A percentile compares a stretch with the other conserved stretches of the same genome.
Evolutionary conservation across 1,284 basidiomycete genomes (phyloP).

Genomic region (Macrocystidia cucumis): DNA sequence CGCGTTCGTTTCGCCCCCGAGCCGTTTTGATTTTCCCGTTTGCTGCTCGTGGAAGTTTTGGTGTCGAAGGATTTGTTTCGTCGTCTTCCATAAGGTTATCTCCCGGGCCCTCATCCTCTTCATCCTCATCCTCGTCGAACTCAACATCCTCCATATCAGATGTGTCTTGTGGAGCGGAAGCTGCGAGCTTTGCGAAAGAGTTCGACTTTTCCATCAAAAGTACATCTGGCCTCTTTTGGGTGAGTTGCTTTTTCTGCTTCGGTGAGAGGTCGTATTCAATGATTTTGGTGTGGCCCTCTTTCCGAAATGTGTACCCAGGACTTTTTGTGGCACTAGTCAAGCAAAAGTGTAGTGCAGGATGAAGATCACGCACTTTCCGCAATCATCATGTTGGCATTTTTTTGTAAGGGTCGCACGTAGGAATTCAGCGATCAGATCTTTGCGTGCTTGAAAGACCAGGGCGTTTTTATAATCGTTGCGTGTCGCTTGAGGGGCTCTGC

Average conservation of each 20-base stretch:
- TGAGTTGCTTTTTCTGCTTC: slow-evolving; percentile 70
- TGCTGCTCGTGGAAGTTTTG: slow-evolving; percentile 52
- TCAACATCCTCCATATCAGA: slow-evolving; percentile 34
- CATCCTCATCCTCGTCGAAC: slow-evolving; percentile 29
- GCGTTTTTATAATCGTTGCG: slow-evolving; percentile 88
- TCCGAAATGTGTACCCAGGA: slow-evolving; percentile 82
- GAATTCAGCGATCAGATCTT: slow-evolving; percentile 80
- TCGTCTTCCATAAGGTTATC: slow-evolving; percentile 26
- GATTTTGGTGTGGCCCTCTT: slow-evolving; percentile 92
- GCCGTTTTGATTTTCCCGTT: slow-evolving; percentile 72
- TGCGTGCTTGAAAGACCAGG: slow-evolving; percentile 84
- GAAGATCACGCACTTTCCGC: slow-evolving; percentile 69
- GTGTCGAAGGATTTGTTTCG: slow-evolving; percentile 10
- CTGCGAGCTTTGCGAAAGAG: slow-evolving; percentile 15
- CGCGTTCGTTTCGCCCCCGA: slow-evolving; percentile 80
- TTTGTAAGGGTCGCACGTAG: slow-evolving; percentile 62
- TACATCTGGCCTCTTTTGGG: slow-evolving; percentile 66
- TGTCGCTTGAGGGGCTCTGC: slow-evolving; percentile 48
- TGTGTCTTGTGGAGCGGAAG: slow-evolving; percentile 27
- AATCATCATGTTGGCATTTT: slow-evolving; percentile 72
- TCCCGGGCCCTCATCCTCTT: slow-evolving; percentile 33
- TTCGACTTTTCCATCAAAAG: slow-evolving; percentile 42
- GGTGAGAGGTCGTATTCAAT: slow-evolving; percentile 85
- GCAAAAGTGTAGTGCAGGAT: too few relatives aligned
- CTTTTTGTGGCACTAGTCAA: too few relatives aligned